Percentiles rank a stretch among this genome's conserved stretches.
phyloP scores from a whole-genome alignment of 2,329 filamentous ascomycete genomes.

The Bertia moriformis region DNA sequence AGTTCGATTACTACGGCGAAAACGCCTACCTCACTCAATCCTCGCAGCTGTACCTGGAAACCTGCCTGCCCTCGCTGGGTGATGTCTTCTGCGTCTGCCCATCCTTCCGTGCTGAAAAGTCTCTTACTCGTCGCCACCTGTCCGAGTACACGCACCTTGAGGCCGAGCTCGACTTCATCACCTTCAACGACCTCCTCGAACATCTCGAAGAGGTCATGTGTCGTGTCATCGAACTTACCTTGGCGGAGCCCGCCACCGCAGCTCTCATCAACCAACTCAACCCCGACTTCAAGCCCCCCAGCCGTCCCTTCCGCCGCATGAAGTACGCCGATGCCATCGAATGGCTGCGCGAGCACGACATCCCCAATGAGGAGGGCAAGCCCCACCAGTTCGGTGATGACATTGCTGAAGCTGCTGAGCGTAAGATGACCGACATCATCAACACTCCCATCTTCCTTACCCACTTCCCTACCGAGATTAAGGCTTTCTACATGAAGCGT shows the following conservation, averaged over 20 bases:
- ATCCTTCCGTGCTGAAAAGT: slow-evolving; percentile 96
- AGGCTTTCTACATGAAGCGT: slow-evolving; percentile 98
- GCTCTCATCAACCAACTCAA: slow-evolving; percentile 72
- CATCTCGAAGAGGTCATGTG: slow-evolving; percentile 83
- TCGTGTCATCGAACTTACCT: slow-evolving; percentile 64
- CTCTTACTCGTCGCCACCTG: slow-evolving; percentile 80
- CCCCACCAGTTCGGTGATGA: slow-evolving; percentile 89
- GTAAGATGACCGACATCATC: slow-evolving; percentile 92
- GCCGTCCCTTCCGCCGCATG: slow-evolving; percentile 86
- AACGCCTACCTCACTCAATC: slow-evolving; percentile 90
- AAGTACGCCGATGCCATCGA: slow-evolving; percentile 85
- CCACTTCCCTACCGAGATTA: slow-evolving; percentile 94
- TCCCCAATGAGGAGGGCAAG: slow-evolving; percentile 83
- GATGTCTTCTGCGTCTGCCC: slow-evolving; percentile 98
- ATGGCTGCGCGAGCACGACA: slow-evolving; percentile 81
- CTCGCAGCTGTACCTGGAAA: slow-evolving; percentile 94
- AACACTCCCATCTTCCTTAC: slow-evolving; percentile 91
- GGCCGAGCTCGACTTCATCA: slow-evolving; percentile 90
- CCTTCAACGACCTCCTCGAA: slow-evolving; percentile 72
- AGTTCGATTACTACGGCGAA: slow-evolving; percentile 71
- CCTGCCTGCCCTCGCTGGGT: slow-evolving; percentile 74
- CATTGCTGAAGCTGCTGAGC: slow-evolving; percentile 93
- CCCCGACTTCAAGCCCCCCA: slow-evolving; percentile 71
- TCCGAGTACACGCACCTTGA: slow-evolving; percentile 96
- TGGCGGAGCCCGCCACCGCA: slow-evolving; percentile 60